Conservation (phyloP, 2,329 filamentous ascomycete species). For the Pestalotiopsis sp. region DNA sequence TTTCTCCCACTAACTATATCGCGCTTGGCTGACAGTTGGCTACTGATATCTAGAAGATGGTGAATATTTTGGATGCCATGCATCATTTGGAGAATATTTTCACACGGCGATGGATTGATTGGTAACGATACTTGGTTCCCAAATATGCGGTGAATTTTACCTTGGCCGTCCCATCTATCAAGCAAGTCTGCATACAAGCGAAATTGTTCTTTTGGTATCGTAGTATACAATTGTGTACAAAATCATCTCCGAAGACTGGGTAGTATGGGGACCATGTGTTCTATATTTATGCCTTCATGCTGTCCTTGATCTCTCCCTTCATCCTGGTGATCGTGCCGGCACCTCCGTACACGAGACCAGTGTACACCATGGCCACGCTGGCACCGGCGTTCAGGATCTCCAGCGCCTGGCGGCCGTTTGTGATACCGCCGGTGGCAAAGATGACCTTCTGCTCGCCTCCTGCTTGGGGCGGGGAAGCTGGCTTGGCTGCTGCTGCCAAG, state of each 20-base stretch:
- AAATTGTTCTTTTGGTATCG: neutral
- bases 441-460: constrained; percentile 74
- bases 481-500: constrained; percentile 41
- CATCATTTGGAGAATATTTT: no score
- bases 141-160: neutral
- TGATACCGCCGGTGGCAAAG: constrained; percentile 93
- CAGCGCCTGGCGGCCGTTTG: constrained; percentile 80
- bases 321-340: constrained; percentile 66
- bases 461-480: constrained; percentile 86
- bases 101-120: neutral
- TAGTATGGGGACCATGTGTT: constrained; percentile 10
- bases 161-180: neutral
- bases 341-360: constrained; percentile 67
- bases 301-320: constrained; percentile 61
- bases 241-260: neutral
- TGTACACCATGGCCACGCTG: constrained; percentile 90
- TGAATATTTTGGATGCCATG: no score
- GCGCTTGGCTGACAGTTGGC: no score
- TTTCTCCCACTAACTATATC: no score
- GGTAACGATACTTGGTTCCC: neutral
- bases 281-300: constrained; percentile 24
- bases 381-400: constrained; percentile 86
- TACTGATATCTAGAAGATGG: no score
- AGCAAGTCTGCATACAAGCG: neutral
- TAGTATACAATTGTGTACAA: neutral